Base-by-base conservation (phyloP, 768 basidiomycete genomes). In the Suillus hirtellus region DNA sequence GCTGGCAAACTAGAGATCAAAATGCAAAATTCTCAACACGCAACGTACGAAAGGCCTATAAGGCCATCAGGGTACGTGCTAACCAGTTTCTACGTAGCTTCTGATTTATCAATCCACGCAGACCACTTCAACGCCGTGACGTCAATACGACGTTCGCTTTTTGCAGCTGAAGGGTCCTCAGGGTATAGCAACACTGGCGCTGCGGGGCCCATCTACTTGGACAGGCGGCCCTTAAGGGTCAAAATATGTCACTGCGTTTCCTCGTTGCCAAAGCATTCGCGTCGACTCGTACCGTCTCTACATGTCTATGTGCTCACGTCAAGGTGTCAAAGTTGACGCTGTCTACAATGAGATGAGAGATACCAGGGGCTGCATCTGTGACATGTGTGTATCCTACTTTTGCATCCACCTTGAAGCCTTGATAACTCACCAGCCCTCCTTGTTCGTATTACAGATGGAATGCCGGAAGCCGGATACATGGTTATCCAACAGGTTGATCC, bases 261-360 rank as follows among this genome's bases (percentile, higher is more conserved):
- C 21, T 56, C 17, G 24, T 11, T 11, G 24, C 38, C 55, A 56
- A 37, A 56, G 55, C 38, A 38, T 17, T 40, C 38, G 9, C 9
- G 4, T 56, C 40, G 37, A 40, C 21, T 27, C 55, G 17, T 38
- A 40, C 55, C 17, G 35, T 10, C 38, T 10, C 38, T 17, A 24
- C 21, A 38, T 27, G 40, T 56, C 37, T 56, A 56, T 56, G 15
- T 40, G 17, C 37, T 56, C 55, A 56, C 15, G 38, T 40, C 55
- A 40, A 7, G 24, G 38, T 15, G 24, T 27, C 27, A 1, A 38
- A 21, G 54, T 38, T 21, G 37, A 15, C 9, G 5, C 11, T 31
- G 10, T 40, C 10, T 27, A 24, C 15, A 17, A 19, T 27, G 21
- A 56, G 40, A 21, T 56, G 55, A 27, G 24, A 56, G 40, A 15